Evolutionary conservation across 2,329 filamentous ascomycete genomes (phyloP), one percentile per base, ranked within the genome.

Genomic region (Trichoderma harzianum): DNA sequence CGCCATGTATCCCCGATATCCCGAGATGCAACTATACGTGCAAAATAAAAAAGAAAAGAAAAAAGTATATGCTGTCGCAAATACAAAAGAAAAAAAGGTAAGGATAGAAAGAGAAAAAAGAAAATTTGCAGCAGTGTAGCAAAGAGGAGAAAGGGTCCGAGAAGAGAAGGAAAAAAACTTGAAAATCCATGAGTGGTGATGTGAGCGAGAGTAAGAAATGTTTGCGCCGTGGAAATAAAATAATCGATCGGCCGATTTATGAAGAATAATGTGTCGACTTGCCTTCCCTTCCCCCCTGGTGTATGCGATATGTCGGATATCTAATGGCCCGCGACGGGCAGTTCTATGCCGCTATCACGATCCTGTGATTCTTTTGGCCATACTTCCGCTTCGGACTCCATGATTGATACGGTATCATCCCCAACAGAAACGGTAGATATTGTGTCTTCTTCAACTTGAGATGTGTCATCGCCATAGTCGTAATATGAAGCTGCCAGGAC

Each of bases 401-500:
- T 73, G 66, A 70, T 67, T 70, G 76, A 78, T 73, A 79, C 47
- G 68, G 75, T 57, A 67, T 76, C 74, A 70, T 70, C 68, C 32
- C 60, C 68, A 57, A 70, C 68, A 7, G 68, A 70, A 24, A 70
- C 74, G 69, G 71, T 68, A 69, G 76, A 78, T 74, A 79, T 58
- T 58, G 76, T 58, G 67, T 76, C 74, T 64, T 72, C 30, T 67
- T 72, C 66, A 72, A 53, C 53, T n/a, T 72, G 73, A 51, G 76
- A 74, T 8, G 65, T 77, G 47, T 79, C 77, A n/a, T 77, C 78
- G 7, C 79, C 78, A 18, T 81, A 80, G 6, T 90, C 82, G 62
- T 95, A 92, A 74, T 95, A 92, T 0, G 87, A 86, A 1, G 86
- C 84, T 11, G 88, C 86, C 4, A 98, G 85, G 1, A 97, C 92